Conservation (phyloP, 805 yeast genomes). For the Candida taoyuanica region DNA sequence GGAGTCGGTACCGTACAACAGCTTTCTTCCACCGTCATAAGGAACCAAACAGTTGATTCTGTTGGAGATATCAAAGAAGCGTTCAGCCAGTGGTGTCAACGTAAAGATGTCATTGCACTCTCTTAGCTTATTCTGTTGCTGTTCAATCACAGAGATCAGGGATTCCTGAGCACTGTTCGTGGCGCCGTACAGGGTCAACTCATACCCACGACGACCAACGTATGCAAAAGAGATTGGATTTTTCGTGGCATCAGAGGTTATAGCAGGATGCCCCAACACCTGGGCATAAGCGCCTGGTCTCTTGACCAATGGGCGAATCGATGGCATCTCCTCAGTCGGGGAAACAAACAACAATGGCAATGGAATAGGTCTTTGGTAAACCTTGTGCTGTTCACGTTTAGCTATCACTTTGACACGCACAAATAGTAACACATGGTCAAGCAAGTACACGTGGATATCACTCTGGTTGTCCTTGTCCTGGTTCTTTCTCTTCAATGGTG, state of each 20-base stretch:
- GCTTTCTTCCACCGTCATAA: constrained; percentile 88
- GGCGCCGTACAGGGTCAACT: constrained; percentile 38
- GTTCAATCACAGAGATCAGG: constrained; percentile 70
- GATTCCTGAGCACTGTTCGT: constrained; percentile 63
- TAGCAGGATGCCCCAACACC: constrained; percentile 21
- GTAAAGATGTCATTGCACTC: constrained; percentile 77
- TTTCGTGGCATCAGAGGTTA: constrained; percentile 26
- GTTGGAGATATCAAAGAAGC: constrained; percentile 68
- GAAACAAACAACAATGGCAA: constrained; percentile 70
- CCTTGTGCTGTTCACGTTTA: constrained; percentile 87
- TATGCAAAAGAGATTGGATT: constrained; percentile 46
- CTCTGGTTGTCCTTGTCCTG: constrained; percentile 71
- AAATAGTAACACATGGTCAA: constrained; percentile 84
- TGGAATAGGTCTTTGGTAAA: constrained; percentile 84
- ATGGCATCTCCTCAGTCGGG: constrained; percentile 74
- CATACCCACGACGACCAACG: constrained; percentile 45
- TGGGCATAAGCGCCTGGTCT: constrained; percentile 30
- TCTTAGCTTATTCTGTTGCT: constrained; percentile 72
- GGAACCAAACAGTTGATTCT: constrained; percentile 90
- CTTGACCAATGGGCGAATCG: constrained; percentile 40
- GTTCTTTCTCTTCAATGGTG: constrained; percentile 67
- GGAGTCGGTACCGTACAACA: constrained; percentile 85
- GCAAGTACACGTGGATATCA: constrained; percentile 77
- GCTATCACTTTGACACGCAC: constrained; percentile 82
- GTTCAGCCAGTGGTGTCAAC: constrained; percentile 65